Evolutionary conservation across 2,329 filamentous ascomycete species (phyloP).

Genomic region (Leptographium wingfieldii): DNA sequence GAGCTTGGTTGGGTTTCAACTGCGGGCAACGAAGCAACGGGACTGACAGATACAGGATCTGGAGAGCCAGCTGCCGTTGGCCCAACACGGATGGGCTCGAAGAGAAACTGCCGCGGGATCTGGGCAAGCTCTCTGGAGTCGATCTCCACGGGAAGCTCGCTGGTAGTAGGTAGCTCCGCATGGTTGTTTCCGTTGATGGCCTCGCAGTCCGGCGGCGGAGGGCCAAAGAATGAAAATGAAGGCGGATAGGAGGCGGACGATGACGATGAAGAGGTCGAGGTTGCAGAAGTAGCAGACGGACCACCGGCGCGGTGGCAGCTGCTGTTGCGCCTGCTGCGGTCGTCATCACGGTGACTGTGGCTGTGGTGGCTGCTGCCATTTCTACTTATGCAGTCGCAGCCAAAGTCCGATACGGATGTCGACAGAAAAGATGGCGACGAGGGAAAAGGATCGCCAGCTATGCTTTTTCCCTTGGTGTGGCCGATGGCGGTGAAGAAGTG

Average conservation of each 20-base stretch:
- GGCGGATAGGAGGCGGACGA: not conserved
- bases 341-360: not conserved
- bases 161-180: constrained; percentile 32
- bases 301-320: not conserved
- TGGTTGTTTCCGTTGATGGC: constrained; percentile 18
- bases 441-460: constrained; percentile 12
- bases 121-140: constrained; percentile 31
- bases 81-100: not conserved
- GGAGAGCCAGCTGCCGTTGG: not conserved
- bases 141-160: constrained; percentile 35
- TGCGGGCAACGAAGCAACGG: constrained; percentile 7
- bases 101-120: not conserved
- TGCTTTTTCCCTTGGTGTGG: constrained; percentile 26
- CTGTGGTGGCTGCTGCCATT: constrained; percentile 4
- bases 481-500: constrained; percentile 41
- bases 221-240: constrained; percentile 6
- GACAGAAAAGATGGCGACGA: not conserved
- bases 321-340: not conserved
- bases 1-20: constrained; percentile 4
- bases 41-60: not conserved
- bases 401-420: not conserved
- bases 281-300: not conserved
- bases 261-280: not conserved
- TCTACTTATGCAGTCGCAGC: constrained; percentile 2
- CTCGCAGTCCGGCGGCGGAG: constrained; percentile 36